Base-by-base conservation (phyloP, 2,329 filamentous ascomycete genomes). In the Keithomyces neogunnii region DNA sequence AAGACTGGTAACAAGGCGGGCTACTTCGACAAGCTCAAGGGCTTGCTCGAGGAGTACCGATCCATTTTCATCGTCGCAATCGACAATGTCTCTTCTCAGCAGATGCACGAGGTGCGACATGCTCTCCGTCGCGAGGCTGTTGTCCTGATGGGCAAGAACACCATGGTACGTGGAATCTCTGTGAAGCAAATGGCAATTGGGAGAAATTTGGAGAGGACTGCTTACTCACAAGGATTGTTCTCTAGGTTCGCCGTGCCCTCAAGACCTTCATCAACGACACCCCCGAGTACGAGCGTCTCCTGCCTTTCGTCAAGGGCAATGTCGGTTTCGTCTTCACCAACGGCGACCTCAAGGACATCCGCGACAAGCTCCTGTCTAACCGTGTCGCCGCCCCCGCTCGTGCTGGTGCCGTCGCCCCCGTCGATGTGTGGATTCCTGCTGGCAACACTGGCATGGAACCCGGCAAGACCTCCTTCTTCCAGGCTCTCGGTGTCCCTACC, bases 391-490 rank as follows among this genome's bases (percentile, higher is more conserved):
- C 93, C 61, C 93, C 93, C 60, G 93, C 93, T 65, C 90, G 93
- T 89, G 92, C 93, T 68, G 95, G 95, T 86, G 93, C 95, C 69
- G 68, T 99, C 65, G 95, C 93, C 63, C 93, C 95, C 62, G 76
- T 71, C 69, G 95, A 99, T 75, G 93, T 99, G 72, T 99, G 78
- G 80, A 74, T 99, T 63, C 93, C 93, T 62, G 93, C 91, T 65
- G 93, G 93, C 77, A 99, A 99, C 88, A 99, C 93, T 69, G 93
- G 93, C 80, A 99, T 99, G 93, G 93, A 99, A 77, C 95, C 93
- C 72, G 95, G 95, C 76, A 99, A 99, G 88, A 99, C 93, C 70
- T 97, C 93, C 72, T 99, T 99, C 90, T 99, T 99, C 91, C 93
- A 99, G 86, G 93, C 93, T 69, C 93, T 99, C 77, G 92, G 92